Evolutionary conservation across 495 filamentous ascomycete species (phyloP).

Genomic region (Wilcoxina mikolae): DNA sequence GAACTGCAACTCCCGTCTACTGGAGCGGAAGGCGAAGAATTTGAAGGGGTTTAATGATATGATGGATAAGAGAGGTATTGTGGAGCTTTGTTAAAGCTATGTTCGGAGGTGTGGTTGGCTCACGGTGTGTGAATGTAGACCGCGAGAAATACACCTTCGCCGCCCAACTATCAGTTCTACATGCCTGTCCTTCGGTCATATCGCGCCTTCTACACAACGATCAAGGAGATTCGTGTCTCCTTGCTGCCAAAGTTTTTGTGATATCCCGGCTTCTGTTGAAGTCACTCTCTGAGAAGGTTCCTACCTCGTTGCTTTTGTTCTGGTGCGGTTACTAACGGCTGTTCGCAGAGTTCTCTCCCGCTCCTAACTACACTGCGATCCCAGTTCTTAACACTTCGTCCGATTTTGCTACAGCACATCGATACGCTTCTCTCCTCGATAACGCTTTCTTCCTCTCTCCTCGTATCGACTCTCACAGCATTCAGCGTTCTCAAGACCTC

Average conservation of each 20-base stretch:
- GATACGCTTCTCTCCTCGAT: slow-evolving; percentile 45
- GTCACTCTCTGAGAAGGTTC: slow-evolving; percentile 41
- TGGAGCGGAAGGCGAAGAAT: slow-evolving; percentile 54
- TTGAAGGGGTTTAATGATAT: slow-evolving; percentile 43
- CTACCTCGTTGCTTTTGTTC: not conserved
- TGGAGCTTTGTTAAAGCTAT: slow-evolving; percentile 34
- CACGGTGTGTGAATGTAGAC: slow-evolving; percentile 33
- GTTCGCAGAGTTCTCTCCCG: slow-evolving; percentile 26
- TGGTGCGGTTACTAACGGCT: not conserved
- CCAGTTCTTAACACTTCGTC: slow-evolving; percentile 45
- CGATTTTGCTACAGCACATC: slow-evolving; percentile 48
- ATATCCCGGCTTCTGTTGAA: slow-evolving; percentile 57
- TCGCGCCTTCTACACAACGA: slow-evolving; percentile 43
- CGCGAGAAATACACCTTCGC: slow-evolving; percentile 41
- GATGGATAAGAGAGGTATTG: slow-evolving; percentile 35
- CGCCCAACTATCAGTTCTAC: slow-evolving; percentile 48
- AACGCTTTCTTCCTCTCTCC: slow-evolving; percentile 32
- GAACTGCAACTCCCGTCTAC: slow-evolving; percentile 56
- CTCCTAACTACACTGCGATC: slow-evolving; percentile 48
- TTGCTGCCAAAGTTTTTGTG: slow-evolving; percentile 69
- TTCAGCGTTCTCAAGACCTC: slow-evolving; percentile 73
- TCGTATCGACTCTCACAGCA: slow-evolving; percentile 61
- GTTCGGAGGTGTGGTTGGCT: slow-evolving; percentile 18
- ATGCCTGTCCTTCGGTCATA: slow-evolving; percentile 42
- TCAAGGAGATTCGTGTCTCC: slow-evolving; percentile 42